Percentiles rank a stretch among this genome's conserved stretches.
Conservation (phyloP, 768 basidiomycete species). For the Rhizopogon sp. region DNA sequence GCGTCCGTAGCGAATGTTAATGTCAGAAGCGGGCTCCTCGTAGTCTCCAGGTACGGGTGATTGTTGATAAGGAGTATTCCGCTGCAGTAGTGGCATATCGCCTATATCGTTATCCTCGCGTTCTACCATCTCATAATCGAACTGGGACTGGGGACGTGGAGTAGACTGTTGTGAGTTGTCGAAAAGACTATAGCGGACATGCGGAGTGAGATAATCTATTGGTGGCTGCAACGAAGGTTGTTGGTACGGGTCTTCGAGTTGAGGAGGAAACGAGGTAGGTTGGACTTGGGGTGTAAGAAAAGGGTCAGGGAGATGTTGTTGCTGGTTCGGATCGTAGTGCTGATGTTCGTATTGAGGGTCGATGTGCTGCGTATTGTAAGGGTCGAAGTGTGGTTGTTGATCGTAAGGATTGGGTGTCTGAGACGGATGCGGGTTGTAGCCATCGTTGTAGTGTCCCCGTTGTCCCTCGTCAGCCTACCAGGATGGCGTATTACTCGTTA, state of each 20-base stretch:
- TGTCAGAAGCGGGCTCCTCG: constrained; percentile 29
- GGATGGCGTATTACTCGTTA: background rate
- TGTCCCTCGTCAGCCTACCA: constrained; percentile 61
- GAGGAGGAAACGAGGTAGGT: constrained; percentile 11
- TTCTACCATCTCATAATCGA: constrained; percentile 35
- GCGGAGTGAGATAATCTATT: constrained; percentile 8
- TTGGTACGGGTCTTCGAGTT: constrained; percentile 21
- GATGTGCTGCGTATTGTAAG: constrained; percentile 23
- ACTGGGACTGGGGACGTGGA: constrained; percentile 22
- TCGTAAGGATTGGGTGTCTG: constrained; percentile 37
- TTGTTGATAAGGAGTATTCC: constrained; percentile 31
- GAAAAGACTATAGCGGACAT: constrained; percentile 16
- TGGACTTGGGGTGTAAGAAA: constrained; percentile 27
- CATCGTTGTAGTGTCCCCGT: constrained; percentile 61
- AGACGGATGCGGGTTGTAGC: constrained; percentile 47
- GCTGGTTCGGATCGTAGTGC: constrained; percentile 27
- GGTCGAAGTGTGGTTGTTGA: constrained; percentile 28
- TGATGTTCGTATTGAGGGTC: constrained; percentile 29
- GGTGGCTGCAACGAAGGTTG: constrained; percentile 17
- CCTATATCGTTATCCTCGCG: constrained; percentile 46
- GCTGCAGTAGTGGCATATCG: constrained; percentile 60
- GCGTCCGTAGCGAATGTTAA: constrained; percentile 79
- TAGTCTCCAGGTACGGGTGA: constrained; percentile 44
- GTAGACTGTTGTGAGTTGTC: constrained; percentile 16
- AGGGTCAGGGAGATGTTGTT: constrained; percentile 35